These are phyloP conservation scores for Penicillium paradoxum DNA, from an alignment of 495 filamentous ascomycete genomes.

Conservation along the genomic window DNA sequence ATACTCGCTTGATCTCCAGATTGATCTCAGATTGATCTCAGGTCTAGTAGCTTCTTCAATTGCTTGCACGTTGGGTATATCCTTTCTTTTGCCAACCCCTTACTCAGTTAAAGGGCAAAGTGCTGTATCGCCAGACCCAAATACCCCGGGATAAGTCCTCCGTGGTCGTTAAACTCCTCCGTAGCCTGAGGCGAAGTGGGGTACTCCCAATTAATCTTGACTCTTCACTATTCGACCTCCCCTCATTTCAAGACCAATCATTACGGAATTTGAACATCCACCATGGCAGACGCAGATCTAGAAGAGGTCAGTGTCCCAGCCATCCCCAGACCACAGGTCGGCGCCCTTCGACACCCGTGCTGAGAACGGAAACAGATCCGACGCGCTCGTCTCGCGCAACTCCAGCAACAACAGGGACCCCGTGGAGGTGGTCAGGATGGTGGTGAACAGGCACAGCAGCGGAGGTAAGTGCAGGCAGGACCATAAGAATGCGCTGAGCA, in stretches of 20 bases:
- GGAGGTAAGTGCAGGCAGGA: slow-evolving; percentile 53
- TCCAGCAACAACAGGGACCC: slow-evolving; percentile 64
- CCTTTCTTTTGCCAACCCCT: too few species aligned
- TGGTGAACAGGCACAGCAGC: slow-evolving; percentile 55
- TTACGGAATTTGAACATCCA: slow-evolving; percentile 13
- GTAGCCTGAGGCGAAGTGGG: slow-evolving; percentile 24
- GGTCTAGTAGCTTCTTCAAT: neutral
- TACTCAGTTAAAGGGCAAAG: too few species aligned
- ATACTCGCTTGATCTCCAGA: too few species aligned
- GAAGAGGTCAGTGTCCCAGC: slow-evolving; percentile 56
- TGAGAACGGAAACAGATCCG: slow-evolving; percentile 57
- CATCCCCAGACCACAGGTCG: neutral
- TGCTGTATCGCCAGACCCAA: neutral
- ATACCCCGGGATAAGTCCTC: neutral
- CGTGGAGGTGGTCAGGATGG: slow-evolving; percentile 42
- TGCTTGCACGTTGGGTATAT: too few species aligned
- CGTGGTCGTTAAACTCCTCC: neutral
- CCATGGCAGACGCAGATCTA: slow-evolving; percentile 81
- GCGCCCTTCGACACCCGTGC: neutral
- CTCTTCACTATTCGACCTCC: neutral
- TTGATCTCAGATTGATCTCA: too few species aligned
- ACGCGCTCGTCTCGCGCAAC: slow-evolving; percentile 83
- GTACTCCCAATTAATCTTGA: slow-evolving; percentile 8
- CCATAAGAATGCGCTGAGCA: neutral
- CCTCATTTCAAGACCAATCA: neutral